phyloP scores from a whole-genome alignment of 225 moss, liverwort and hornwort genomes.

The Sphagnum contortum region DNA sequence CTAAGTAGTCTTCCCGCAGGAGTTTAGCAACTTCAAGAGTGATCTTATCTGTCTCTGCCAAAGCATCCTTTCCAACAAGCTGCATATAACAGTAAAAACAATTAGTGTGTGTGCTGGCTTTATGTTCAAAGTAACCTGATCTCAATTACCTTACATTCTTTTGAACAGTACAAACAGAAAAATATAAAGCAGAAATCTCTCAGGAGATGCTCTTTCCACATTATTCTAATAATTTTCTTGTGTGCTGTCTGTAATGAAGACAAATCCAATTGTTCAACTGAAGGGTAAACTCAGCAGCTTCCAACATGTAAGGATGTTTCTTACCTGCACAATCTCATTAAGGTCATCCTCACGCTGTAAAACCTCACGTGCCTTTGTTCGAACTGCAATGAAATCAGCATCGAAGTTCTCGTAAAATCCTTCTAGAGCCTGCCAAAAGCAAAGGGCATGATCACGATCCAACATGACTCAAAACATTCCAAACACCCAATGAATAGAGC shows the following conservation, averaged over 20 bases:
- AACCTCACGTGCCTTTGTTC: constrained; percentile 91
- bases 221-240: too few species aligned
- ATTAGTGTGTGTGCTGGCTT: too few species aligned
- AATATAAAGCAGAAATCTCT: too few species aligned
- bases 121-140: too few species aligned
- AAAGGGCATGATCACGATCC: too few species aligned
- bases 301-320: background rate
- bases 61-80: constrained; percentile 96
- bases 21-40: constrained; percentile 96
- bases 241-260: too few species aligned
- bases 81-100: constrained; percentile 10
- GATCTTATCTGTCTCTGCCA: constrained; percentile 94
- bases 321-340: constrained; percentile 93
- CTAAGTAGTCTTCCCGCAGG: constrained; percentile 91
- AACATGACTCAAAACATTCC: too few species aligned
- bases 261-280: too few species aligned
- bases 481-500: background rate
- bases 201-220: too few species aligned
- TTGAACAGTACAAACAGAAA: too few species aligned
- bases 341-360: constrained; percentile 92
- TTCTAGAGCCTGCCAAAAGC: constrained; percentile 40
- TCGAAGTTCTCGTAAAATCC: constrained; percentile 85
- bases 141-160: too few species aligned
- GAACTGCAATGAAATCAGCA: constrained; percentile 82
- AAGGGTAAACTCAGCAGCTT: too few species aligned